Evolutionary conservation across 2,329 filamentous ascomycete genomes (phyloP), one percentile per base, ranked within the genome.

Genomic region (Grosmannia penicillata): DNA sequence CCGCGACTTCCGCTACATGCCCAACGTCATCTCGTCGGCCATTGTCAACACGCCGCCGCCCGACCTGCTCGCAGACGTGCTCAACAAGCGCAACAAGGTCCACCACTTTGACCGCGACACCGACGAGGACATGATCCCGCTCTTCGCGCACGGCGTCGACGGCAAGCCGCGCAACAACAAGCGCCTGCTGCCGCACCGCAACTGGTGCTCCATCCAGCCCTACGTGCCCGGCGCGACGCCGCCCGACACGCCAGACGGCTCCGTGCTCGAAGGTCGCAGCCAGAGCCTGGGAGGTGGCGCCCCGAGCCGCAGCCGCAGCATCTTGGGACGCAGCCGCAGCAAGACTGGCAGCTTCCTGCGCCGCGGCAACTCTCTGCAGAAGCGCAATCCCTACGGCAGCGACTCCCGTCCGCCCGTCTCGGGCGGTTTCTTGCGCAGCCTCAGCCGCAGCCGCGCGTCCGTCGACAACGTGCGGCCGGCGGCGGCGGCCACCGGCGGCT

Each of bases 1-100:
- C 59, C 78, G 77, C 47, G 91, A 98, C 55, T 87, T 91, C 52
- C 73, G 91, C 44, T 98, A 98, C 55, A 98, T 98, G 81, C 83
- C 86, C 5, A 98, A 98, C 51, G 63, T 98, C 43, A 77, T 96
- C 48, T 93, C 86, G 1, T 95, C 87, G 0, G 86, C 87, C 11
- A 96, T 98, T 53, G 89, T 82, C 49, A 95, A 98, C 53, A 78
- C 81, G 13, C 91, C 93, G 6, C 84, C 87, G 15, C 81, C 87
- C 1, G 82, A 91, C 37, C 65, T 93, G 51, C 70, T 96, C 63
- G 85, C 85, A 6, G 89, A 98, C 56, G 72, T 93, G 37, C 70
- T 98, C 43, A 95, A 96, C 63, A 91, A 82, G 62, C 75, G 91
- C 22, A 95, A 95, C 64, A 95, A 80, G 56, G 57, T 81, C 2